Percentiles rank a stretch among this genome's conserved stretches.
phyloP scores from a whole-genome alignment of 2,329 filamentous ascomycete species.

The Chalaropsis ovoidea region DNA sequence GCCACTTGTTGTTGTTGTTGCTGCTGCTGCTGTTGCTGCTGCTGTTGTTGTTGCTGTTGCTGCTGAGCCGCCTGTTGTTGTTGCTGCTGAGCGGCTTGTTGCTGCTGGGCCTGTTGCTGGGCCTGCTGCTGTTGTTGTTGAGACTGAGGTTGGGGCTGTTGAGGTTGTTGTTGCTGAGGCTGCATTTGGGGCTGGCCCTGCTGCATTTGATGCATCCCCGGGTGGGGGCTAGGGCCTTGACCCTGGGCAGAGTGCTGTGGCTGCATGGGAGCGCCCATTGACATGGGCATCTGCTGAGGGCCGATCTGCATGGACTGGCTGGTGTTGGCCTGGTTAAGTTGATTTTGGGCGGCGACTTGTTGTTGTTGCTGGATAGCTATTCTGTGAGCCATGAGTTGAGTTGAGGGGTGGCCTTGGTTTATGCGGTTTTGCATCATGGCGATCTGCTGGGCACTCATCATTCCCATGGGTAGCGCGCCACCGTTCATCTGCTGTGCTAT shows the following conservation, averaged over 20 bases:
- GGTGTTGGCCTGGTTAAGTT: constrained; percentile 36
- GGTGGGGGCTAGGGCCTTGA: constrained; percentile 32
- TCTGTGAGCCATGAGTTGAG: constrained; percentile 37
- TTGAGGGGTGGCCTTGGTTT: constrained; percentile 28
- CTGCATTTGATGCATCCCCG: constrained; percentile 31
- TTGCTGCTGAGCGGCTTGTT: constrained; percentile 28
- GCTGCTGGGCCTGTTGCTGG: constrained; percentile 27
- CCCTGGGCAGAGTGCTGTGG: constrained; percentile 27
- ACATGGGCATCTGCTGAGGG: constrained; percentile 32
- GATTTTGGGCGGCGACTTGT: constrained; percentile 30
- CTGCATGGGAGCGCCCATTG: constrained; percentile 27
- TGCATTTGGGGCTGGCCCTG: constrained; percentile 17
- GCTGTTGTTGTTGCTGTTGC: constrained; percentile 31
- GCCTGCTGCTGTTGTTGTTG: constrained; percentile 31
- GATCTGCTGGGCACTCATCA: constrained; percentile 42
- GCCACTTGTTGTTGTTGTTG: constrained; percentile 29
- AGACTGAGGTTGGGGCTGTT: constrained; percentile 31
- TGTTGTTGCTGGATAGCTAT: constrained; percentile 40
- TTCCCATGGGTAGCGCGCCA: constrained; percentile 46
- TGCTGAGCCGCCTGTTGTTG: constrained; percentile 30
- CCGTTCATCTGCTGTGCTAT: constrained; percentile 43
- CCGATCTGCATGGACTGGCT: constrained; percentile 43
- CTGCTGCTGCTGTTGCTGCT: constrained; percentile 34
- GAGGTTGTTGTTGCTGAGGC: constrained; percentile 13
- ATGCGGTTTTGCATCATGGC: constrained; percentile 37